Percentiles rank a stretch among this genome's conserved stretches.
Conservation (phyloP, 2,329 filamentous ascomycete genomes). For the Scleromitrula shiraiana region DNA sequence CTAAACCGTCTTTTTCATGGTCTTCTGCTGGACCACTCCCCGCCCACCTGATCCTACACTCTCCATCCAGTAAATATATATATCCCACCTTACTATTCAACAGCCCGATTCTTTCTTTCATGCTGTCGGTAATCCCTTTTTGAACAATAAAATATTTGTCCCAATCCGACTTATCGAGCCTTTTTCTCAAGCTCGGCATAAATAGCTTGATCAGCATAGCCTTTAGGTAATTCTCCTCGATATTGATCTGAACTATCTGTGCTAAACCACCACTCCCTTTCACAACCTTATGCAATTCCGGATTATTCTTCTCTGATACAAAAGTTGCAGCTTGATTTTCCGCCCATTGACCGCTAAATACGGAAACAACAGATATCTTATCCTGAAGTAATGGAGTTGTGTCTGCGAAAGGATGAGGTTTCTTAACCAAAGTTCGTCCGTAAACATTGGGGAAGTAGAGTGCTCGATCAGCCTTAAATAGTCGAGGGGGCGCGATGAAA, state of each 20-base stretch:
- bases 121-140: constrained; percentile 50
- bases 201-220: constrained; percentile 51
- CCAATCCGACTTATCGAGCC: constrained; percentile 46
- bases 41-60: constrained; percentile 90
- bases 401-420: constrained; percentile 41
- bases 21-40: constrained; percentile 64
- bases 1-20: constrained; percentile 59
- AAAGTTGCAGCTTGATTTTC: constrained; percentile 73
- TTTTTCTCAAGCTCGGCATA: constrained; percentile 43
- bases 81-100: constrained; percentile 83
- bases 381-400: constrained; percentile 70
- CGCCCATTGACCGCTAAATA: constrained; percentile 82
- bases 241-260: constrained; percentile 80
- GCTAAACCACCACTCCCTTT: constrained; percentile 43
- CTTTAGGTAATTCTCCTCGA: constrained; percentile 72
- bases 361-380: constrained; percentile 67
- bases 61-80: constrained; percentile 79
- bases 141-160: constrained; percentile 54
- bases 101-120: constrained; percentile 57
- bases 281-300: constrained; percentile 58
- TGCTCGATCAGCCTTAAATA: constrained; percentile 74
- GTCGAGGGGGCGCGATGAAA: constrained; percentile 74
- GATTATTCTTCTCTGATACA: constrained; percentile 55
- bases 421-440: constrained; percentile 65
- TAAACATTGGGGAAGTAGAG: constrained; percentile 91